phyloP scores from a whole-genome alignment of 345 rosid genomes.

The Aquilaria yunnanensis region DNA sequence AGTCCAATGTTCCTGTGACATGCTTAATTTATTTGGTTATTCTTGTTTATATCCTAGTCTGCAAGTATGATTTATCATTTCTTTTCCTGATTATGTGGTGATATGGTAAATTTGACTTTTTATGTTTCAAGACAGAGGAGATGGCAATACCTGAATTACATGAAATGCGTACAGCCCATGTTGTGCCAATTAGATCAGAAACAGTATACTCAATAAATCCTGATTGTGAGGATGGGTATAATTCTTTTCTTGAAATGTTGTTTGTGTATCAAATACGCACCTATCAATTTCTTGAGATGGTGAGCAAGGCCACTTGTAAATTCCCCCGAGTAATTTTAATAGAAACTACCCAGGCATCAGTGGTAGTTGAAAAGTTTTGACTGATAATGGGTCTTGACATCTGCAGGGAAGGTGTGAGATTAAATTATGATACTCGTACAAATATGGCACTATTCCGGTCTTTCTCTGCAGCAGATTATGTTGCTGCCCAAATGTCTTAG shows the following conservation, averaged over 20 bases:
- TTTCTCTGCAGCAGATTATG: slow-evolving; percentile 70
- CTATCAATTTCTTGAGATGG: no score
- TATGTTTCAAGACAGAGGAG: slow-evolving; percentile 49
- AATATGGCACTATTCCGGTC: slow-evolving; percentile 65
- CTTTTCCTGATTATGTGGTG: slow-evolving; percentile 1
- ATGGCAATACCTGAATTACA: slow-evolving; percentile 76
- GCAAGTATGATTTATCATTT: background rate
- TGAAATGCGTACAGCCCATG: slow-evolving; percentile 77
- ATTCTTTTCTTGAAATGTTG: background rate
- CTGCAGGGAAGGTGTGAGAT: slow-evolving; percentile 50
- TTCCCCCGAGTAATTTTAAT: no score
- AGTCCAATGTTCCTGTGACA: slow-evolving; percentile 16
- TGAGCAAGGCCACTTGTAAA: no score
- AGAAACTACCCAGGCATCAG: background rate
- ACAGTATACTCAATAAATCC: slow-evolving; percentile 34
- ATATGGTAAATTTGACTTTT: background rate
- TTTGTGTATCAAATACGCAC: no score
- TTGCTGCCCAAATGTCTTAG: slow-evolving; percentile 69
- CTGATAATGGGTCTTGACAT: slow-evolving; percentile 12
- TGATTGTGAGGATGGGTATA: slow-evolving; percentile 67
- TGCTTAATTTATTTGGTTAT: background rate
- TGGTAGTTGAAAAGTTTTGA: slow-evolving; percentile 3
- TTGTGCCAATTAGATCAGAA: slow-evolving; percentile 68
- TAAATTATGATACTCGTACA: slow-evolving; percentile 63
- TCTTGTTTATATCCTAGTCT: background rate